Conservation (phyloP, 2,329 filamentous ascomycete genomes). For the Gnomoniopsis smithogilvyi region DNA sequence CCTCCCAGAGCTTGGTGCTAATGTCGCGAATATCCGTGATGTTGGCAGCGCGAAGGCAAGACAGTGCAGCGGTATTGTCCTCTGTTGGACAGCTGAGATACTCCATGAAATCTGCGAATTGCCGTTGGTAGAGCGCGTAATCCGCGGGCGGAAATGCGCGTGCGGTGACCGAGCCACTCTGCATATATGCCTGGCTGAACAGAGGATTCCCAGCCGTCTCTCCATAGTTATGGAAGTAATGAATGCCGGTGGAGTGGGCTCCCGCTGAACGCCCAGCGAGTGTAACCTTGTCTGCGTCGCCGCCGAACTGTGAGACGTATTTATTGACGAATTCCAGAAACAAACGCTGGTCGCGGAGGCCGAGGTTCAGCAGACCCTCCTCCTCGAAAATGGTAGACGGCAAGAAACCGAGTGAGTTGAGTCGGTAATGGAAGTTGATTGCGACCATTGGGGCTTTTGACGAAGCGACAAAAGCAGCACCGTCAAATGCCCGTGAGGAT, state of each 20-base stretch:
- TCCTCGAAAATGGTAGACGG: slow-evolving; percentile 20
- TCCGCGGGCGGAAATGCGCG: slow-evolving; percentile 33
- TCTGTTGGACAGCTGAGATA: slow-evolving; percentile 27
- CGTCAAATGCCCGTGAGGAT: slow-evolving; percentile 33
- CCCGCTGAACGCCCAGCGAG: slow-evolving; percentile 14
- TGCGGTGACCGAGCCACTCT: slow-evolving; percentile 35
- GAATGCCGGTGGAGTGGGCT: slow-evolving; percentile 5
- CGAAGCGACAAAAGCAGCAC: slow-evolving; percentile 26
- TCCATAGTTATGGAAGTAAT: slow-evolving; percentile 28
- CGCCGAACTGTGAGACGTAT: slow-evolving; percentile 22
- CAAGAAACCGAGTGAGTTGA: slow-evolving; percentile 27
- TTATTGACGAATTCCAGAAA: slow-evolving; percentile 22
- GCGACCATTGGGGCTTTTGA: slow-evolving; percentile 25
- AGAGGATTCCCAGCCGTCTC: slow-evolving; percentile 27
- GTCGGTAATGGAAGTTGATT: slow-evolving; percentile 27
- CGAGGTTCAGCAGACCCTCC: slow-evolving; percentile 24
- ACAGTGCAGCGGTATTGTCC: slow-evolving; percentile 30
- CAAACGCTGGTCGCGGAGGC: slow-evolving; percentile 19
- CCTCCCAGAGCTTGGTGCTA: slow-evolving; percentile 35
- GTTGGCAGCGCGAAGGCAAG: slow-evolving; percentile 36
- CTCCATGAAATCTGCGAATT: slow-evolving; percentile 28
- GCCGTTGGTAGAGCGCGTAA: slow-evolving; percentile 30
- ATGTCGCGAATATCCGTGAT: slow-evolving; percentile 35
- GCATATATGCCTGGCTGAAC: slow-evolving; percentile 32
- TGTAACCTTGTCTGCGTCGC: slow-evolving; percentile 20